Base-by-base conservation (phyloP, 352 stramenopile species). In the Detonula confervacea region DNA sequence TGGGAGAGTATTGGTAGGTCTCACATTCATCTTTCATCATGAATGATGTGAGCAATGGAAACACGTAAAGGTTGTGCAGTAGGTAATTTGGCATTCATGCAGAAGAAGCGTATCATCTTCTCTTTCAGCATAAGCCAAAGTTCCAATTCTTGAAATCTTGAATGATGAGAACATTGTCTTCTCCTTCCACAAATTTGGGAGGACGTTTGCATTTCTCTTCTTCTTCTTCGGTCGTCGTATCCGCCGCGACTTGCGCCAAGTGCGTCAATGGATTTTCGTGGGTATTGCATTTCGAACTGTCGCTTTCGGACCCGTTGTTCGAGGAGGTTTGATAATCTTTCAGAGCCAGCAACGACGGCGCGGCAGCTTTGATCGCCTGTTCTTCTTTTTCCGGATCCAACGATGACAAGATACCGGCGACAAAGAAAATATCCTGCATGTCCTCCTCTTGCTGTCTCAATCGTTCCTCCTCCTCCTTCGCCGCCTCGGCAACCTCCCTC, bases 381-480 rank as follows among this genome's bases (percentile, higher is more conserved):
- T 51, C 8, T 22, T 42, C 42, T 33, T 61, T 30, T 62, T 69
- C 18, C 2, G 49, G 46, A 69, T 70, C 56, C 39, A 80, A 65
- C 8, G 44, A 61, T 29, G 72, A 62, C 55, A 80, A 62, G 44
- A 80, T 74, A 30, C 54, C 27, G 35, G 62, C 72, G 52, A 69
- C 27, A 46, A 63, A 69, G 8, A 57, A 30, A 11, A 80, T 52
- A 52, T 80, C 62, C 20, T 80, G 30, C 33, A 47, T 59, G 7
- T 44, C 42, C n/a, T 71, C 44, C 12, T 29, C 42, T 49, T 27
- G 16, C 2, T 57, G 0, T 18, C 39, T 14, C 47, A 25, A 8
- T 59, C n/a, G 30, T 35, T 25, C 51, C 52, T 75, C 24, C 37
- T 80, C 69, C 24, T 69, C 51, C 39, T 80, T 52, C 46, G 68